These are phyloP conservation scores for Fusarium sp. DNA, from an alignment of 2,329 filamentous ascomycete genomes.

Conservation along the genomic window DNA sequence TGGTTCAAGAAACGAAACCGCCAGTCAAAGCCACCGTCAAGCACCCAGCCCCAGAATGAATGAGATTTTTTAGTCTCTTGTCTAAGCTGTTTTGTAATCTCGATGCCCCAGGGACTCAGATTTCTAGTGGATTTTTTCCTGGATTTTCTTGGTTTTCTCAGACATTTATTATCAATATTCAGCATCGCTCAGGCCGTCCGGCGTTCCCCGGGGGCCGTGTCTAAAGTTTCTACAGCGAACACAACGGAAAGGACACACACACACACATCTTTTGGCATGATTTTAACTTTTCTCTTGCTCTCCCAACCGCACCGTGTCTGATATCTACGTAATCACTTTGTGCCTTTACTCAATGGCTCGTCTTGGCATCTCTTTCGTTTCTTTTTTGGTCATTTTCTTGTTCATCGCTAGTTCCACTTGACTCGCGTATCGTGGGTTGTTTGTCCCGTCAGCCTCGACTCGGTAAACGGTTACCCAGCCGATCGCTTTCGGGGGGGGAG, in stretches of 20 bases:
- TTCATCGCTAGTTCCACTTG: background rate
- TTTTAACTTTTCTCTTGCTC: background rate
- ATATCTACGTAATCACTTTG: background rate
- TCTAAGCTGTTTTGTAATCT: background rate
- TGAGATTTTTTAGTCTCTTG: background rate
- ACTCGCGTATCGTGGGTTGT: background rate
- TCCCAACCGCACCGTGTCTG: background rate
- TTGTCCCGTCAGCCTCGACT: constrained; percentile 7
- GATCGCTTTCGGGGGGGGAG: background rate
- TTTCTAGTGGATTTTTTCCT: background rate
- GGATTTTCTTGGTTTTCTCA: background rate
- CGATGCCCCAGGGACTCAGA: background rate
- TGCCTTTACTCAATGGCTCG: background rate
- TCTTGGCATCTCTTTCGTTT: constrained; percentile 8
- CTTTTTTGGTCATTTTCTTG: constrained; percentile 3
- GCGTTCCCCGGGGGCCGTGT: constrained; percentile 12
- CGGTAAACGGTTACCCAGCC: constrained; percentile 8
- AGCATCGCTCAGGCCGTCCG: constrained; percentile 5
- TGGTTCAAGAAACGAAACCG: background rate
- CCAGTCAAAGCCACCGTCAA: background rate
- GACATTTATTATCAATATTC: constrained; percentile 1
- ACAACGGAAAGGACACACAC: background rate
- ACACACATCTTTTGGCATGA: background rate
- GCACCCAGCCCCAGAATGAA: background rate
- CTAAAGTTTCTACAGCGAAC: background rate